These are phyloP conservation scores for Capronia coronata DNA, from an alignment of 2,329 filamentous ascomycete species.

Conservation along the genomic window DNA sequence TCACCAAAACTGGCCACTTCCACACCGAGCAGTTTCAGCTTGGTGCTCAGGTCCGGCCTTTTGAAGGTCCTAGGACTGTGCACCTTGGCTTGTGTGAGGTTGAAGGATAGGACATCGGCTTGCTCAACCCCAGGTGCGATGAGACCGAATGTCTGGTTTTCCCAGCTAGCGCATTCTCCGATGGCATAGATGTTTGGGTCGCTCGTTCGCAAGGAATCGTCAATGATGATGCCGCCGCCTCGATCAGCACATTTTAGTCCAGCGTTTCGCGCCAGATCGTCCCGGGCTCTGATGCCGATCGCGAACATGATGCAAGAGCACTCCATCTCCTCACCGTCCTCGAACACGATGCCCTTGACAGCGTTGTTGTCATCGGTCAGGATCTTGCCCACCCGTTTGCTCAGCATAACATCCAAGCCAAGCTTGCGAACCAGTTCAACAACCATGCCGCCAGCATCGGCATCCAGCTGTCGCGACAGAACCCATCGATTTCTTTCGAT, in stretches of 20 bases:
- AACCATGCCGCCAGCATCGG: constrained; percentile 73
- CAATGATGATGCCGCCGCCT: constrained; percentile 69
- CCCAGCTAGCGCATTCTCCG: constrained; percentile 86
- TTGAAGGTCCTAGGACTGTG: constrained; percentile 67
- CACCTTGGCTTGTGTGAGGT: constrained; percentile 73
- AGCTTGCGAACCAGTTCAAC: constrained; percentile 72
- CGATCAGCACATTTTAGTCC: constrained; percentile 66
- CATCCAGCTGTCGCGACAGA: constrained; percentile 72
- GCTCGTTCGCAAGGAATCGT: constrained; percentile 60
- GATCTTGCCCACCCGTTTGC: constrained; percentile 67
- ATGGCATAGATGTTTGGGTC: constrained; percentile 72
- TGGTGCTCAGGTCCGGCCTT: constrained; percentile 80
- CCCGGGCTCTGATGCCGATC: constrained; percentile 74
- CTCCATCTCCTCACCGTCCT: constrained; percentile 69
- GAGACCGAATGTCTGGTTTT: constrained; percentile 77
- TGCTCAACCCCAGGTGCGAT: constrained; percentile 88
- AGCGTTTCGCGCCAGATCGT: constrained; percentile 64
- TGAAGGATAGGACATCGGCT: constrained; percentile 86
- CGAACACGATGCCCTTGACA: constrained; percentile 69
- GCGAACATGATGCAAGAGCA: constrained; percentile 84
- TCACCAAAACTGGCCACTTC: constrained; percentile 91
- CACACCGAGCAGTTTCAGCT: constrained; percentile 80
- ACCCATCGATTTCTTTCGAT: constrained; percentile 82
- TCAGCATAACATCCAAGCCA: constrained; percentile 72
- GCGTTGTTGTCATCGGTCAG: constrained; percentile 60